Evolutionary conservation across 2,329 filamentous ascomycete species (phyloP), one percentile per base, ranked within the genome.

Genomic region (Coleophoma eucalyptorum): DNA sequence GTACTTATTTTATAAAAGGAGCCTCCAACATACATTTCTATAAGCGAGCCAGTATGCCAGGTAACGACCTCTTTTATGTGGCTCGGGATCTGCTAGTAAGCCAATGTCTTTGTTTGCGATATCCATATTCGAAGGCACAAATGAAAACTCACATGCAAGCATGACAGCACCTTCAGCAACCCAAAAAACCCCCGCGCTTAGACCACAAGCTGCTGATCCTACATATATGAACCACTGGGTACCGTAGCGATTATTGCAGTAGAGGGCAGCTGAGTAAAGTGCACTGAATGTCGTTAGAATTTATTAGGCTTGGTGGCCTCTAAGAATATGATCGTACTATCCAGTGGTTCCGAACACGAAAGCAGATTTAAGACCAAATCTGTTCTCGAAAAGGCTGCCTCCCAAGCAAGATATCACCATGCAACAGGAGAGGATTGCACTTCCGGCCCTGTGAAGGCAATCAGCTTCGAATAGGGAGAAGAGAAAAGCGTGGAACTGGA

Each of bases 401-500:
- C 63, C 62, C 34, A 72, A 69, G 54, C 72, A 76, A 2, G 67
- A 69, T 3, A 74, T 46, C 8, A 68, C 66, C 66, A 75, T 72
- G 42, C 73, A 67, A 2, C 65, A 70, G 53, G 71, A 75, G 1
- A 75, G 64, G 1, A 75, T 56, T 0, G 73, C 72, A 50, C 76
- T 76, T n/a, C 71, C 73, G 1, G 70, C 67, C 41, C 72, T 74
- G 15, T 8, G 67, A 66, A 1, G 16, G 19, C 11, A n/a, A n/a
- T n/a, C n/a, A n/a, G n/a, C n/a, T n/a, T n/a, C n/a, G n/a, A n/a
- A n/a, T n/a, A n/a, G n/a, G n/a, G n/a, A n/a, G n/a, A n/a, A n/a
- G n/a, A 47, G 51, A 40, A 19, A 5, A 34, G 46, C 34, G 47
- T 32, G 50, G 49, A 3, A 20, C 32, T 37, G 43, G 52, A 63